Conservation (phyloP, 2,329 filamentous ascomycete genomes). For the Colletotrichum musicola region DNA sequence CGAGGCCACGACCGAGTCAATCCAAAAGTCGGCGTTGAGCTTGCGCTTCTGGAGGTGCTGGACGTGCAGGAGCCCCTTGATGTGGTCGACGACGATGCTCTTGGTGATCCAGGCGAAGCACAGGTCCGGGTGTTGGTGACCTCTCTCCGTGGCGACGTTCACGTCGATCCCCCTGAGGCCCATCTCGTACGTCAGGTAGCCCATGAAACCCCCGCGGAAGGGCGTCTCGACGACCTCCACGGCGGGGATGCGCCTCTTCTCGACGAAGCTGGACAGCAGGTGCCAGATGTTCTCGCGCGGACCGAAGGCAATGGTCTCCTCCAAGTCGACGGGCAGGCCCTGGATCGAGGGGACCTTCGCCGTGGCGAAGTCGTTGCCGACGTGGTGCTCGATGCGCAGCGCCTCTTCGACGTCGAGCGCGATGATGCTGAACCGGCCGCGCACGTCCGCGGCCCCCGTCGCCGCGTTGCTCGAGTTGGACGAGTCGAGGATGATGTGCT, state of each 20-base stretch:
- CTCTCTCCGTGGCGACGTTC: slow-evolving; percentile 45
- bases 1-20: slow-evolving; percentile 45
- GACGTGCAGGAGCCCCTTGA: slow-evolving; percentile 70
- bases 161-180: slow-evolving; percentile 74
- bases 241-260: slow-evolving; percentile 43
- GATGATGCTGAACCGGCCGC: slow-evolving; percentile 80
- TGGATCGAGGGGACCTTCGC: slow-evolving; percentile 41
- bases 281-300: slow-evolving; percentile 60
- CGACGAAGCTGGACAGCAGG: slow-evolving; percentile 61
- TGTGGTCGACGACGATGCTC: slow-evolving; percentile 83
- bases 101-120: slow-evolving; percentile 82
- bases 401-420: slow-evolving; percentile 72
- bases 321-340: slow-evolving; percentile 38
- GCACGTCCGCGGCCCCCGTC: slow-evolving; percentile 56
- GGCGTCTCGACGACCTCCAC: slow-evolving; percentile 52
- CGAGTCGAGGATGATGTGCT: slow-evolving; percentile 71
- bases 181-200: slow-evolving; percentile 87
- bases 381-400: slow-evolving; percentile 68
- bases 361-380: slow-evolving; percentile 58
- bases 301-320: slow-evolving; percentile 46
- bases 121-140: slow-evolving; percentile 72
- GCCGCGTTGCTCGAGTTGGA: slow-evolving; percentile 65
- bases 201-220: slow-evolving; percentile 88
- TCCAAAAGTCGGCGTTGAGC: slow-evolving; percentile 46
- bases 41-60: slow-evolving; percentile 69